phyloP scores from a whole-genome alignment of 208 protist species.

The Wallacemonas collosoma region DNA sequence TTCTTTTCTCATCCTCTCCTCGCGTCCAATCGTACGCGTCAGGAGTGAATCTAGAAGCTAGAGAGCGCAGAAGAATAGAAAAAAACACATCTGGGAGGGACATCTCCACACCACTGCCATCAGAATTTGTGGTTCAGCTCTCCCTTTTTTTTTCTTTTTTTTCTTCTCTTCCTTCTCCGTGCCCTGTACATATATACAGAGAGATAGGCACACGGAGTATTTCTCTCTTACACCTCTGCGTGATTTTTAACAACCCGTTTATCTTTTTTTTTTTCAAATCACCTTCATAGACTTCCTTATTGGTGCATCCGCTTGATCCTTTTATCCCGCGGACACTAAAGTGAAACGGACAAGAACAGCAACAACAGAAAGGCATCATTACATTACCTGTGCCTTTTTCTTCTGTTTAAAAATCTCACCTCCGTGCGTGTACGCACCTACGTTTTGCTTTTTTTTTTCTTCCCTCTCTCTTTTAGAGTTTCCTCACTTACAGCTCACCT shows the following conservation, averaged over 20 bases:
- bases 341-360: no score
- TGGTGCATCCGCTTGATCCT: not conserved
- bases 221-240: not conserved
- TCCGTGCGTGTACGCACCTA: not conserved
- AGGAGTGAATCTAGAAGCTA: no score
- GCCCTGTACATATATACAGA: not conserved
- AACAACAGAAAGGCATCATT: no score
- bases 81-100: no score
- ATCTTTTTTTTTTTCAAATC: not conserved
- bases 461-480: conserved; percentile 1
- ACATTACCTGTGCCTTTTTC: not conserved
- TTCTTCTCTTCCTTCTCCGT: not conserved
- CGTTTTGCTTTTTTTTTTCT: conserved; percentile 20
- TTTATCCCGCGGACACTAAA: not conserved
- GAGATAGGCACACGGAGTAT: not conserved
- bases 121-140: conserved; percentile 15
- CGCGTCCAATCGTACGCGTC: no score
- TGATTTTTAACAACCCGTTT: not conserved
- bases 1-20: no score
- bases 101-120: not conserved
- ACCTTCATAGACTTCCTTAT: not conserved
- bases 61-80: no score
- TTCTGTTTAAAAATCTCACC: conserved; percentile 13
- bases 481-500: conserved; percentile 9
- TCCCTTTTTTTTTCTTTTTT: conserved; percentile 12